A percentile compares a stretch with the other conserved stretches of the same genome.
phyloP scores from a whole-genome alignment of 768 basidiomycete genomes.

The Glaciozyma martinii region DNA sequence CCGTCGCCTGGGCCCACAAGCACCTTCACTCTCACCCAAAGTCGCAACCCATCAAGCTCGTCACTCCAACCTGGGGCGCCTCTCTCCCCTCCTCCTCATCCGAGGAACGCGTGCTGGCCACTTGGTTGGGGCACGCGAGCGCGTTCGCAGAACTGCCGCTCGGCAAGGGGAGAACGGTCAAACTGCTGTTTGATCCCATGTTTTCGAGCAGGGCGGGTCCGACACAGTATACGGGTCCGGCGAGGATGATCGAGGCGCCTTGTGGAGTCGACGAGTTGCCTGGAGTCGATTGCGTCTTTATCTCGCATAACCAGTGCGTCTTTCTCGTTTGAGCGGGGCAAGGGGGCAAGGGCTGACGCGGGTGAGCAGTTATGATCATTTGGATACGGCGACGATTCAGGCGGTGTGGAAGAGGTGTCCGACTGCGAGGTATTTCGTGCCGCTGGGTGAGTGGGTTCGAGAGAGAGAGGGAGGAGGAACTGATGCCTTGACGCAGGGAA shows the following conservation, averaged over 20 bases:
- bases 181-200: conserved; percentile 44
- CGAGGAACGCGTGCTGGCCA: conserved; percentile 34
- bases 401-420: conserved; percentile 33
- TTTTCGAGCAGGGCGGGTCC: conserved; percentile 41
- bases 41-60: conserved; percentile 32
- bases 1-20: conserved; percentile 20
- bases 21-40: conserved; percentile 15
- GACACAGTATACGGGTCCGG: conserved; percentile 38
- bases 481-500: conserved; percentile 29
- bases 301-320: conserved; percentile 45
- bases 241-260: conserved; percentile 40
- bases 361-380: conserved; percentile 43
- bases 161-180: conserved; percentile 9
- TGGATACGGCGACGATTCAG: conserved; percentile 42
- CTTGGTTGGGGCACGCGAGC: conserved; percentile 43
- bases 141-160: conserved; percentile 30
- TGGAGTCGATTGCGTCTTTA: conserved; percentile 42
- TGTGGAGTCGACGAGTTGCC: conserved; percentile 43
- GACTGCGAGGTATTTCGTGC: conserved; percentile 41
- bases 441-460: conserved; percentile 38
- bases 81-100: background rate
- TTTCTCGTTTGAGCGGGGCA: background rate
- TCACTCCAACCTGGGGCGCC: conserved; percentile 36
- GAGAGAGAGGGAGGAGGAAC: no score
- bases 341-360: no score